Percentiles rank a stretch among this genome's conserved stretches.
phyloP scores from a whole-genome alignment of 2,329 filamentous ascomycete genomes.

The Ceratocystis papillata region DNA sequence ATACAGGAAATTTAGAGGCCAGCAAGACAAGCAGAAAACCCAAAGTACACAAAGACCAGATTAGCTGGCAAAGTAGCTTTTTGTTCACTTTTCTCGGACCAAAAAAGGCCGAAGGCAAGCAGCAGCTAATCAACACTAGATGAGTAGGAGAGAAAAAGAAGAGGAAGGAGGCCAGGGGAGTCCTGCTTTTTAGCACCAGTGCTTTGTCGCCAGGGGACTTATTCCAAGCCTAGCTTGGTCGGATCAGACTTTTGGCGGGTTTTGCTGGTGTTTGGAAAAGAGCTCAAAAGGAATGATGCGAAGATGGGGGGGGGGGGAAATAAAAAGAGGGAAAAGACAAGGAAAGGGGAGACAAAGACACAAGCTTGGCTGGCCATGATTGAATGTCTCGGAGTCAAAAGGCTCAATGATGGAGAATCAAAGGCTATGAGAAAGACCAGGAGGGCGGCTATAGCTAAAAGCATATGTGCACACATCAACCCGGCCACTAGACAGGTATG shows the following conservation, averaged over 20 bases:
- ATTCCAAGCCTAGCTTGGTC: too few species aligned
- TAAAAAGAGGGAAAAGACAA: not conserved
- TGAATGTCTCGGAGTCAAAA: not conserved
- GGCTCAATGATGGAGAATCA: not conserved
- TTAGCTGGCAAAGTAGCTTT: not conserved
- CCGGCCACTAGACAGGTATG: not conserved
- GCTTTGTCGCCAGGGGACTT: too few species aligned
- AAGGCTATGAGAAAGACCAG: not conserved
- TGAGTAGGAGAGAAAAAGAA: too few species aligned
- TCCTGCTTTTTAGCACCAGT: too few species aligned
- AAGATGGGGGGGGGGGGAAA: too few species aligned
- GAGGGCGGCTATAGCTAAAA: not conserved
- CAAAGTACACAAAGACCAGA: not conserved
- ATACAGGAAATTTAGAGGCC: slow-evolving; percentile 1
- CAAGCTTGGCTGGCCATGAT: not conserved
- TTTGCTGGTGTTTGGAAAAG: too few species aligned
- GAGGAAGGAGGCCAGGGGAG: too few species aligned
- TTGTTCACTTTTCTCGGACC: not conserved
- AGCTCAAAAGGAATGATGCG: too few species aligned
- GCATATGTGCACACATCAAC: not conserved
- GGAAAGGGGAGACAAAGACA: not conserved
- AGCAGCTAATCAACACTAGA: too few species aligned
- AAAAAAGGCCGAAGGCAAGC: not conserved
- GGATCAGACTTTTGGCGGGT: too few species aligned
- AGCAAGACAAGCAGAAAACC: not conserved